Percentiles rank a stretch among this genome's conserved stretches.
Conservation (phyloP, 2,329 filamentous ascomycete species). For the Beauveria scarabaeidicola region DNA sequence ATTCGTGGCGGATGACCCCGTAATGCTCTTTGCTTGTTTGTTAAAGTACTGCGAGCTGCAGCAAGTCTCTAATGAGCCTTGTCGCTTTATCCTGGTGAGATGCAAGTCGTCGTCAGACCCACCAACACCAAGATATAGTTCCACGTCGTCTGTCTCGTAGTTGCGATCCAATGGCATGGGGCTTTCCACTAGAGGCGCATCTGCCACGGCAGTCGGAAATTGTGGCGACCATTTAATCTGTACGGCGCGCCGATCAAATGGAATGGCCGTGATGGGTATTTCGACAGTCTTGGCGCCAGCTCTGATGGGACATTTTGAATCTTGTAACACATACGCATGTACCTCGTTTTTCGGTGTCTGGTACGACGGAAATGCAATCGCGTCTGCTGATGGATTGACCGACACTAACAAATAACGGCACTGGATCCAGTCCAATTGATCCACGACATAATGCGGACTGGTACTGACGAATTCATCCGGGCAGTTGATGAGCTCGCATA, state of each 20-base stretch:
- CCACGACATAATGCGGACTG: constrained; percentile 60
- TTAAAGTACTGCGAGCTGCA: neutral
- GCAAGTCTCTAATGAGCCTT: neutral
- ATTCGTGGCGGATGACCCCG: too few species aligned
- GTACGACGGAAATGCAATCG: constrained; percentile 12
- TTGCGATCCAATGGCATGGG: neutral
- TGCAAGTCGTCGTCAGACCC: neutral
- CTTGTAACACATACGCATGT: constrained; percentile 21
- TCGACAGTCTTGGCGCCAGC: neutral
- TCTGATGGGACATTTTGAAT: constrained; percentile 13
- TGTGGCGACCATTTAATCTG: neutral
- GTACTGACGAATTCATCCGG: constrained; percentile 50
- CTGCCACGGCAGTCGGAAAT: neutral
- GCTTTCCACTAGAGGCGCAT: too few species aligned
- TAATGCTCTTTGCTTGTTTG: neutral
- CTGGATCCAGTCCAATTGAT: constrained; percentile 77
- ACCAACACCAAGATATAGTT: neutral
- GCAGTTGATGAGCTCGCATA: constrained; percentile 80
- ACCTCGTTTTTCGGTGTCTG: neutral
- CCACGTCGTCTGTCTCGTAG: neutral
- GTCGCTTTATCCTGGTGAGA: neutral
- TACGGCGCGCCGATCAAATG: constrained; percentile 1
- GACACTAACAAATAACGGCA: constrained; percentile 70
- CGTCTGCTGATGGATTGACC: constrained; percentile 13
- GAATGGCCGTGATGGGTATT: constrained; percentile 23